Evolutionary conservation across 1,284 basidiomycete species (phyloP), one percentile per base, ranked within the genome.

Genomic region (Bjerkandera adusta): DNA sequence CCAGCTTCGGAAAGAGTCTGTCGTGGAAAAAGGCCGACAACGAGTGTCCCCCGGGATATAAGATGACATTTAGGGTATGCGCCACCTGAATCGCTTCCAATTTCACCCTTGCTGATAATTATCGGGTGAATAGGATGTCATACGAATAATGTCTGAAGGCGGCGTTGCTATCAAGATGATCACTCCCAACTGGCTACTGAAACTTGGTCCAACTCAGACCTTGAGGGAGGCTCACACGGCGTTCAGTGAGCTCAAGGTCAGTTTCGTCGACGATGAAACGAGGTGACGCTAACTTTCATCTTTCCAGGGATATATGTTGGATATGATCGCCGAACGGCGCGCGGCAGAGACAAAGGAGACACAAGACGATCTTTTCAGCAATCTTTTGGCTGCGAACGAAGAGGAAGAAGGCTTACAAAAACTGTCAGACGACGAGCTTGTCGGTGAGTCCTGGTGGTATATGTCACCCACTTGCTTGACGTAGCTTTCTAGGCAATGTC

Each of bases 301-400:
- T n/a, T n/a, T n/a, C 29, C 10, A 81, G 77, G 47, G 43, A 38
- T 80, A 81, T 47, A 75, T 82, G 68, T 42, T 61, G 1, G 77
- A 80, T 58, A 79, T 81, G 76, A 76, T 81, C 36, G 50, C 65
- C 12, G 65, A 66, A 16, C 72, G 79, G 0, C 64, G 68, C 43
- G 51, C 46, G 12, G 57, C 63, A 1, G 66, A 63, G 50, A 57
- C 67, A 36, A 71, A 70, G 38, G 68, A 67, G 33, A 67, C 72
- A 47, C 67, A 67, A 22, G 58, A 78, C 49, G 80, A 83, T 57
- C 60, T 83, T 3, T 76, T 83, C 56, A 78, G 66, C 51, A 73
- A 69, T 49, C 64, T 83, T n/a, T 58, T 83, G 4, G 68, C 69
- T 45, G 77, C 77, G 10, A 77, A 73, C 25, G 61, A 64, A n/a